Percentiles rank a stretch among this genome's conserved stretches.
Conservation (phyloP, 345 rosid genomes). For the Acer campestre region DNA sequence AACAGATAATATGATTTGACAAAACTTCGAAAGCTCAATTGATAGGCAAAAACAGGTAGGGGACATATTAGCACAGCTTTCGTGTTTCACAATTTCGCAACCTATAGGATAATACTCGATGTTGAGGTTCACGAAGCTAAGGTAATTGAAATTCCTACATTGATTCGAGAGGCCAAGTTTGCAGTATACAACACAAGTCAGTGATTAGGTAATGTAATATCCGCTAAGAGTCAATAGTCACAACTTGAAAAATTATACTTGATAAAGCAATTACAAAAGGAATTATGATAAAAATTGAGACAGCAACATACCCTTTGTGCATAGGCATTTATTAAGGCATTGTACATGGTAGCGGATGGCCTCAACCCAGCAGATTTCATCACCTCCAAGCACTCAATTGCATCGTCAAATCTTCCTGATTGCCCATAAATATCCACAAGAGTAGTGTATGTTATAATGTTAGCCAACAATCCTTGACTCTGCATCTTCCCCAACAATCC, state of each 20-base stretch:
- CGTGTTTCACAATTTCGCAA: background rate
- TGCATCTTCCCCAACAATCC: slow-evolving; percentile 68
- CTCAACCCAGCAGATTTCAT: slow-evolving; percentile 80
- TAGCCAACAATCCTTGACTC: slow-evolving; percentile 64
- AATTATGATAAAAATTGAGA: slow-evolving; percentile 16
- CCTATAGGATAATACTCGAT: background rate
- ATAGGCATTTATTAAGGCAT: slow-evolving; percentile 95
- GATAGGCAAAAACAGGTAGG: background rate
- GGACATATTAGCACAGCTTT: background rate
- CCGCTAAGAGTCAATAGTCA: background rate
- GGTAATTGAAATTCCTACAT: background rate
- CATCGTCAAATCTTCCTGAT: slow-evolving; percentile 85
- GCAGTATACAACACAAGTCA: background rate
- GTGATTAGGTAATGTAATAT: background rate
- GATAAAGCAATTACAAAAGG: background rate
- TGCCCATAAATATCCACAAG: slow-evolving; percentile 85
- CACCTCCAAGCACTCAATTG: slow-evolving; percentile 80
- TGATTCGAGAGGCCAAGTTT: background rate
- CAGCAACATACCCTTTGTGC: slow-evolving; percentile 79
- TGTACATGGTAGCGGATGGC: slow-evolving; percentile 89
- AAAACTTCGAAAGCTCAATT: slow-evolving; percentile 4
- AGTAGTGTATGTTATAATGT: slow-evolving; percentile 82
- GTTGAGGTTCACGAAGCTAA: background rate
- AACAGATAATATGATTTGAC: background rate
- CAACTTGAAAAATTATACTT: background rate